These are phyloP conservation scores for Colletotrichum kahawae DNA, from an alignment of 2,329 filamentous ascomycete species.

Conservation along the genomic window DNA sequence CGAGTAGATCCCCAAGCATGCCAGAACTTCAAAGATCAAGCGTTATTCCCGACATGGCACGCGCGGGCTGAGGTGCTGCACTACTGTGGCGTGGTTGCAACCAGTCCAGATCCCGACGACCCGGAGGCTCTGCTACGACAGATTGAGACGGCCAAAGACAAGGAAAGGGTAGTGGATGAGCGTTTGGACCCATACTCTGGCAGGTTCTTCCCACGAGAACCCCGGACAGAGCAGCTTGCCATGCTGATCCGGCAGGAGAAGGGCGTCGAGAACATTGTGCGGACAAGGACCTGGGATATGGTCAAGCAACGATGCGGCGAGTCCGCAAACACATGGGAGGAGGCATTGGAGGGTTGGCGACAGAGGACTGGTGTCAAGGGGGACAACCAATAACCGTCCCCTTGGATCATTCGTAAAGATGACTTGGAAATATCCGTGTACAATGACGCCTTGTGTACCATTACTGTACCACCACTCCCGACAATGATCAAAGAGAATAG, in stretches of 20 bases:
- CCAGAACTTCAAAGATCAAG: slow-evolving; percentile 72
- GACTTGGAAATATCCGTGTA: background rate
- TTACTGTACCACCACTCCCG: background rate
- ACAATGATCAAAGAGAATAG: slow-evolving; percentile 1
- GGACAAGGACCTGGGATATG: slow-evolving; percentile 81
- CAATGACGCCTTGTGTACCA: background rate
- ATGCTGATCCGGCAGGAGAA: slow-evolving; percentile 75
- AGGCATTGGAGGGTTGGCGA: slow-evolving; percentile 66
- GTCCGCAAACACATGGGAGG: slow-evolving; percentile 64
- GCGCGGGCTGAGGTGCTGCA: slow-evolving; percentile 80
- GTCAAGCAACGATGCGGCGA: slow-evolving; percentile 77
- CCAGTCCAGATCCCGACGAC: slow-evolving; percentile 85
- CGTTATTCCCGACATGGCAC: slow-evolving; percentile 91
- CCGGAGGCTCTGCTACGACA: slow-evolving; percentile 75
- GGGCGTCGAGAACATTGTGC: slow-evolving; percentile 78
- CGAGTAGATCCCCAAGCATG: slow-evolving; percentile 70
- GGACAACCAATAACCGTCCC: background rate
- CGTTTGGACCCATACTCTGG: slow-evolving; percentile 89
- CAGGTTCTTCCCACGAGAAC: slow-evolving; percentile 80
- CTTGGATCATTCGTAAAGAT: background rate
- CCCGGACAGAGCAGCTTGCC: slow-evolving; percentile 81
- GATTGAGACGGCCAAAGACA: slow-evolving; percentile 71
- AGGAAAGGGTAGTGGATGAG: slow-evolving; percentile 82
- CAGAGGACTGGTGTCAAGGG: background rate
- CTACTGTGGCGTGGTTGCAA: slow-evolving; percentile 89